Evolutionary conservation across 495 filamentous ascomycete genomes (phyloP), one percentile per base, ranked within the genome.

Genomic region (Daldinia childiae): DNA sequence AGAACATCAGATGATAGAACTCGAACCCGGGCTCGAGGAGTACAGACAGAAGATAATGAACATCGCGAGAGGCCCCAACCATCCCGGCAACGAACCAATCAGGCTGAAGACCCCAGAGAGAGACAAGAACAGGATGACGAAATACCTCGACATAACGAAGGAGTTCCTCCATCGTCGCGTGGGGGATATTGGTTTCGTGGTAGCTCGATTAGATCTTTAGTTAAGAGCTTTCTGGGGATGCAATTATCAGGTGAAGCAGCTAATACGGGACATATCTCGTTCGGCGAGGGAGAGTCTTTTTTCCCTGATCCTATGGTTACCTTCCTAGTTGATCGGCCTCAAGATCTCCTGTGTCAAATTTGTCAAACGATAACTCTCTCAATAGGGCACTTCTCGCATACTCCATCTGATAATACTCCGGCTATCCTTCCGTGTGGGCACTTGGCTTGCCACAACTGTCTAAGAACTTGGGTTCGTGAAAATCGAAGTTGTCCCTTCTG

Each of bases 371-470:
- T 38, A 14, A n/a, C 21, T 0, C 54, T 77, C 1, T 38, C 61
- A 41, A 57, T 77, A 62, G 64, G 12, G 0, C 4, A 21, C 0
- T 26, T 24, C 0, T 38, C 58, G 0, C 21, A 56, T 0, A 11
- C 15, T 0, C 45, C 57, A 0, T 9, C 24, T 0, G 41, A 54
- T 0, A 8, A 6, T 0, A 55, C 45, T 1, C 45, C 68, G 0
- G 27, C 56, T 1, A 72, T 77, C 5, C 27, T 75, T 0, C 71
- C 76, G 0, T 77, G 76, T 32, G 76, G 76, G 0, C 76, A 77
- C 15, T 39, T 76, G 1, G 52, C 15, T 1, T 77, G 76, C 45
- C 17, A 64, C n/a, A 17, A 4, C 0, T 77, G 76, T 27, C 12
- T 72, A 5, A 11, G 4, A 0, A 3, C 6, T 6, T 72, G 68